Evolutionary conservation across 1,284 basidiomycete species (phyloP).

Genomic region (Apiotrichum laibachii): DNA sequence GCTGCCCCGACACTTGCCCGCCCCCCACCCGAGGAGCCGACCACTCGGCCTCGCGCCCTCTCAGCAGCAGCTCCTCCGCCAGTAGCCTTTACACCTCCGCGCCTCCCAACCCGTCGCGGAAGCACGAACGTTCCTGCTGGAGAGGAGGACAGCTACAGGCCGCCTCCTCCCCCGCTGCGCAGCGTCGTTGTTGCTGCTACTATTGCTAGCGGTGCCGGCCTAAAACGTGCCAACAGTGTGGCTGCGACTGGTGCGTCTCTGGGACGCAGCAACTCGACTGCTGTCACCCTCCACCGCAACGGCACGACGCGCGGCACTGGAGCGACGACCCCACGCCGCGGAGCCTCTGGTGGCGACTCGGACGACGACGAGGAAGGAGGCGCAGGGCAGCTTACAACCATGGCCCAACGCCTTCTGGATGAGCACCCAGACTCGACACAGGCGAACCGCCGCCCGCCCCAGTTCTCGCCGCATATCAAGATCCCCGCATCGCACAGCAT

Average conservation of each 20-base stretch:
- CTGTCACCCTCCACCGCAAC: not conserved
- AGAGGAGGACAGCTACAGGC: slow-evolving; percentile 1
- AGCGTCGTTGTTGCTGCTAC: slow-evolving; percentile 5
- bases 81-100: slow-evolving; percentile 5
- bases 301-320: not conserved
- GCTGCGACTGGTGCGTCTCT: not conserved
- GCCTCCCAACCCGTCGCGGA: slow-evolving; percentile 13
- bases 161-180: slow-evolving; percentile 26
- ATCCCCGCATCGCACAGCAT: slow-evolving; percentile 48
- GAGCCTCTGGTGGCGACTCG: slow-evolving; percentile 20
- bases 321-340: not conserved
- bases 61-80: slow-evolving; percentile 5
- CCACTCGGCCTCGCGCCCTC: slow-evolving; percentile 22
- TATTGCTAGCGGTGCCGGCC: too few species aligned
- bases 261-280: not conserved
- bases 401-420: slow-evolving; percentile 54
- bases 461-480: slow-evolving; percentile 46
- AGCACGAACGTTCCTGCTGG: not conserved
- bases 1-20: slow-evolving; percentile 8
- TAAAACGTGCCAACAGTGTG: not conserved
- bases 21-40: slow-evolving; percentile 5
- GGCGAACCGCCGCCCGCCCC: slow-evolving; percentile 75
- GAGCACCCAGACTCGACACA: slow-evolving; percentile 74
- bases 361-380: slow-evolving; percentile 36
- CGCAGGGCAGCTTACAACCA: slow-evolving; percentile 17